Percentiles rank a stretch among this genome's conserved stretches.
phyloP scores from a whole-genome alignment of 148 eudicot genomes.

The Cornus florida region DNA sequence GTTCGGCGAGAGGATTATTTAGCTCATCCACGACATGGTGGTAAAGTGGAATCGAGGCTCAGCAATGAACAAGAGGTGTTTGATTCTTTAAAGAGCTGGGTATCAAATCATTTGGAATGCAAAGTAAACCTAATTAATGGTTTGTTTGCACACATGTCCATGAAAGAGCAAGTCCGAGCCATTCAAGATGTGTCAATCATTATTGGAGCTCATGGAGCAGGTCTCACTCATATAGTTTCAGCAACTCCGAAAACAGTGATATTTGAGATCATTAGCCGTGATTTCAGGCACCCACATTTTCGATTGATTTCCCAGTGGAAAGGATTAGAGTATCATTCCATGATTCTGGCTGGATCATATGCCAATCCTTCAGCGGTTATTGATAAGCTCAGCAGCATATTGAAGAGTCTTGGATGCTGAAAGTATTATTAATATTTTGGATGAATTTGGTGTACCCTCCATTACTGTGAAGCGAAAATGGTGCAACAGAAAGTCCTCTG shows the following conservation, averaged over 20 bases:
- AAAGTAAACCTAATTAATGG: constrained; percentile 76
- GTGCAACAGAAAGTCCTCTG: not conserved
- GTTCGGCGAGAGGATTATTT: constrained; percentile 91
- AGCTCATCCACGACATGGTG: constrained; percentile 96
- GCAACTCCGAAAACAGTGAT: constrained; percentile 68
- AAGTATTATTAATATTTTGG: not conserved
- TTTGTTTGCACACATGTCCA: constrained; percentile 84
- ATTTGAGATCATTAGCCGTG: constrained; percentile 80
- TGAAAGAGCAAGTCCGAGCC: constrained; percentile 89
- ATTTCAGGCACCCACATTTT: constrained; percentile 85
- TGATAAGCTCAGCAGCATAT: constrained; percentile 47
- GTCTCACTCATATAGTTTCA: constrained; percentile 92
- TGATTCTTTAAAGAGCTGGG: constrained; percentile 65
- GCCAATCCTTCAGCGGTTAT: constrained; percentile 70
- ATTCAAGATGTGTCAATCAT: constrained; percentile 91
- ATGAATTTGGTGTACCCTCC: not conserved
- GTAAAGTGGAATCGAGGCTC: constrained; percentile 81
- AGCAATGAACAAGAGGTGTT: constrained; percentile 89
- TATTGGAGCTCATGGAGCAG: constrained; percentile 97
- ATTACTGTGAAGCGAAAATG: constrained; percentile 1
- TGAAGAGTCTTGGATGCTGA: constrained; percentile 72
- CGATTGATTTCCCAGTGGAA: constrained; percentile 76
- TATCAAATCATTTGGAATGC: constrained; percentile 44
- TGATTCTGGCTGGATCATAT: constrained; percentile 55
- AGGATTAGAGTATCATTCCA: constrained; percentile 83